Evolutionary conservation across 768 basidiomycete genomes (phyloP).

Genomic region (Cubamyces sp.): DNA sequence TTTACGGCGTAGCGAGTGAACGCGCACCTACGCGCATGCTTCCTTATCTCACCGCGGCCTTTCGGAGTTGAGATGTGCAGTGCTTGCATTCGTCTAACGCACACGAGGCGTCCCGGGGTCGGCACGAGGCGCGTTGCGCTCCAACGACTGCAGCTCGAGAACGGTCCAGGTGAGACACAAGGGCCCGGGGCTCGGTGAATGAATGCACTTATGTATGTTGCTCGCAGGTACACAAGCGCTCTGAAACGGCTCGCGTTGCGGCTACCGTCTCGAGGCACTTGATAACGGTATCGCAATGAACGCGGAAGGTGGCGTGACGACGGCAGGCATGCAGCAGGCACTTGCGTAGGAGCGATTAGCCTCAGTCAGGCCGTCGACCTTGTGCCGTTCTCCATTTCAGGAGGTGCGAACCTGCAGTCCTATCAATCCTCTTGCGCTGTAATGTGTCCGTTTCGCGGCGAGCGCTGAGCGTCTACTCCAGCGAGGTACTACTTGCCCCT

Average conservation of each 20-base stretch:
- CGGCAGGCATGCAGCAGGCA: no score
- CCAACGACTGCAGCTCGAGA: neutral
- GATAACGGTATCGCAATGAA: neutral
- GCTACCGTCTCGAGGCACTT: neutral
- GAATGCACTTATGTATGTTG: neutral
- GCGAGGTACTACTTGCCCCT: no score
- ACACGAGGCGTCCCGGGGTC: neutral
- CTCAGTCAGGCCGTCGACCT: no score
- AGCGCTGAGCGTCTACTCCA: no score
- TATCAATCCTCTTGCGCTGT: no score
- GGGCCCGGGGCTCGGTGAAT: neutral
- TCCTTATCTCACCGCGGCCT: no score
- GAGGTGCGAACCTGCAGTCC: no score
- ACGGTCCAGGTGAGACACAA: neutral
- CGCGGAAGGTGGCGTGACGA: neutral
- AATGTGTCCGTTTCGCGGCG: no score
- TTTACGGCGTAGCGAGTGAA: no score
- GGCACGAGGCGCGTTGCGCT: slow-evolving; percentile 4
- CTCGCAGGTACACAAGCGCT: neutral
- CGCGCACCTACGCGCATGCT: no score
- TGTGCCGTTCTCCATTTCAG: no score
- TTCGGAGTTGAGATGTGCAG: neutral
- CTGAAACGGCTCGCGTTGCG: neutral
- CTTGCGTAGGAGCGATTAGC: no score
- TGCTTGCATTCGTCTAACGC: neutral